Conservation (phyloP, 2,329 filamentous ascomycete genomes). For the Torrubiella hemipterigena region DNA sequence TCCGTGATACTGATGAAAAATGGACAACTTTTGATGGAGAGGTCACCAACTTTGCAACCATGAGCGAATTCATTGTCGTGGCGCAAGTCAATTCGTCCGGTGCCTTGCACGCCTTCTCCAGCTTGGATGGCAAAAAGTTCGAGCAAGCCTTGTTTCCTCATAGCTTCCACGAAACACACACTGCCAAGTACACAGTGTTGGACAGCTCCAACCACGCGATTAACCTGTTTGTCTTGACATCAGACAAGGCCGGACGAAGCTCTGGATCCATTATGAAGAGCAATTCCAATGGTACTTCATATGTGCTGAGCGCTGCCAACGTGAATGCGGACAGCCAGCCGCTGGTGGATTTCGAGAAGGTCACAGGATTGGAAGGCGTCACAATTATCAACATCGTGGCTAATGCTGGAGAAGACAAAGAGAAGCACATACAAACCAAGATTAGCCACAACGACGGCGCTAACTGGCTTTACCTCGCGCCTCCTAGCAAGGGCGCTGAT, state of each 20-base stretch:
- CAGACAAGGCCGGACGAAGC: constrained; percentile 48
- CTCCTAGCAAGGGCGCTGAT: constrained; percentile 60
- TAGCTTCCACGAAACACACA: constrained; percentile 68
- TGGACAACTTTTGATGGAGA: constrained; percentile 37
- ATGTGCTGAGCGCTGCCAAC: constrained; percentile 67
- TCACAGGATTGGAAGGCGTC: constrained; percentile 83
- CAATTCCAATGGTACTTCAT: constrained; percentile 95
- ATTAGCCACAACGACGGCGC: constrained; percentile 96
- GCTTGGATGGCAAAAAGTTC: constrained; percentile 72
- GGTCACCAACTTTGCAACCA: constrained; percentile 79
- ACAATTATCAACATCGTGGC: constrained; percentile 74
- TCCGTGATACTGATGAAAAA: constrained; percentile 48
- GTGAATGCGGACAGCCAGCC: constrained; percentile 70
- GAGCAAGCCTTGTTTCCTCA: constrained; percentile 76
- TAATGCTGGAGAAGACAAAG: constrained; percentile 63
- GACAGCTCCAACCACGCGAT: constrained; percentile 91
- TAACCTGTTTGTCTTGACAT: constrained; percentile 84
- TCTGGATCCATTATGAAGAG: constrained; percentile 92
- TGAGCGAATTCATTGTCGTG: constrained; percentile 93
- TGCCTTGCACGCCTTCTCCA: constrained; percentile 66
- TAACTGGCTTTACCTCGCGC: constrained; percentile 66
- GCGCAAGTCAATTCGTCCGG: constrained; percentile 59
- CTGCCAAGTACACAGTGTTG: constrained; percentile 81
- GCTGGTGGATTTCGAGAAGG: constrained; percentile 94
- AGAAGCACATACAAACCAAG: constrained; percentile 76